Evolutionary conservation across 805 yeast genomes (phyloP), one percentile per base, ranked within the genome.

Genomic region (Candida golubevii): DNA sequence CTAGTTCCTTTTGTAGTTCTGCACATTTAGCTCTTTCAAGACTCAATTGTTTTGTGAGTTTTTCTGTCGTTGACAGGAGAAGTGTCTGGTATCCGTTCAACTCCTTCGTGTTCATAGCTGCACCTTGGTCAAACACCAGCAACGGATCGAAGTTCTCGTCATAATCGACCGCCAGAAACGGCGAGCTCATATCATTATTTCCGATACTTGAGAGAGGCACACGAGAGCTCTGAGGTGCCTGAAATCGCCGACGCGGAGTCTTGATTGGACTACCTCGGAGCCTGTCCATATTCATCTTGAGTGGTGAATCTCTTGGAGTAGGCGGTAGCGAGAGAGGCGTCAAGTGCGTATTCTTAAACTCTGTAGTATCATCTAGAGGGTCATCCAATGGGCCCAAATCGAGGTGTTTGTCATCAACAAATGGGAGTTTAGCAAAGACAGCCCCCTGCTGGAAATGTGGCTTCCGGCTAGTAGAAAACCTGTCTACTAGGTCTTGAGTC

Each of bases 81-180:
- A 65, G 49, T 26, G 50, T 47, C 27, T 61, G 59, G 46, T 60
- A 61, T 38, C 55, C 56, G 33, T 61, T 68, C 26, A 61, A 60
- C 33, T 60, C 63, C 40, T 54, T 55, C 39, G 54, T 34, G 28
- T 38, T 41, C 18, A 42, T 41, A n/a, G 32, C 38, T 26, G 28
- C 39, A 15, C 30, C 44, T 7, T 27, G 30, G 8, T 31, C 38
- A 10, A 41, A 37, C 8, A 39, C 41, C 30, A 12, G 26, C 4
- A 31, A 26, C 2, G 41, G 39, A 33, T 38, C 41, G 5, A 36
- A 38, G n/a, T 40, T 43, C 5, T 36, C 40, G 29, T 43, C 42
- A 31, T 29, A 32, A 2, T 39, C 47, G 10, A 9, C 3, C 5
- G 35, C 7, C 40, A 32, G 40, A 11, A 39, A 14, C 8, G 47